A percentile compares a stretch with the other conserved stretches of the same genome.
Evolutionary conservation across 371 early-diverging fungal genomes (phyloP).

Genomic region (Rhizomucor pusillus): DNA sequence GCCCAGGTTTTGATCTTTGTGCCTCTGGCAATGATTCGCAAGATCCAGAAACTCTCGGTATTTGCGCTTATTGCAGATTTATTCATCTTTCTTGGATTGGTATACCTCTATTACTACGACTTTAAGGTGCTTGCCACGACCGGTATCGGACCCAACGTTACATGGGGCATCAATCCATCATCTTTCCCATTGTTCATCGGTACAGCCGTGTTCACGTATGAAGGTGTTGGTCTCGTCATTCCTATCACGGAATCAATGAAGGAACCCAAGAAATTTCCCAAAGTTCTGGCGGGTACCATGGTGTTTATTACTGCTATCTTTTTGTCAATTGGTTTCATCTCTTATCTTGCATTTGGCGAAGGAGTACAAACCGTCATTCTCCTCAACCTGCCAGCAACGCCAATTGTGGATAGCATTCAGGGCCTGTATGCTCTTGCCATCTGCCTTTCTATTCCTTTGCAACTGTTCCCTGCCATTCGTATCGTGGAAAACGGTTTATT

Average conservation of each 20-base stretch:
- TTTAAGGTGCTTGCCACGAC: conserved; percentile 53
- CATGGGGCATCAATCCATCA: conserved; percentile 52
- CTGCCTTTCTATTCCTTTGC: conserved; percentile 80
- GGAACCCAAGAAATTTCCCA: conserved; percentile 78
- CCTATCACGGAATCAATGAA: conserved; percentile 78
- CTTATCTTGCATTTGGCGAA: conserved; percentile 80
- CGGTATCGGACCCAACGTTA: conserved; percentile 52
- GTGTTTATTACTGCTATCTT: conserved; percentile 68
- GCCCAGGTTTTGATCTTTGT: conserved; percentile 73
- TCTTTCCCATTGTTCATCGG: conserved; percentile 82
- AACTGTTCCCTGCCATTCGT: conserved; percentile 85
- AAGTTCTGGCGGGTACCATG: conserved; percentile 70
- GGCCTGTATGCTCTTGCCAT: conserved; percentile 83
- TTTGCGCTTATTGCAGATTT: conserved; percentile 83
- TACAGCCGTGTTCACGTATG: conserved; percentile 87
- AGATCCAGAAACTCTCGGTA: conserved; percentile 76
- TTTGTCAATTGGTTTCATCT: conserved; percentile 69
- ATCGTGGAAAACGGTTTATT: conserved; percentile 77
- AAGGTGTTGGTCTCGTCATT: conserved; percentile 80
- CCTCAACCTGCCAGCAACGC: conserved; percentile 71
- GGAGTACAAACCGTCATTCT: conserved; percentile 78
- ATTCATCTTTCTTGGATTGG: conserved; percentile 77
- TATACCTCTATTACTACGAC: conserved; percentile 83
- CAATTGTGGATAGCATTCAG: conserved; percentile 63
- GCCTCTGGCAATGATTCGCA: conserved; percentile 81